These are phyloP conservation scores for Rehmannia glutinosa DNA, from an alignment of 257 asterid species.

Conservation along the genomic window DNA sequence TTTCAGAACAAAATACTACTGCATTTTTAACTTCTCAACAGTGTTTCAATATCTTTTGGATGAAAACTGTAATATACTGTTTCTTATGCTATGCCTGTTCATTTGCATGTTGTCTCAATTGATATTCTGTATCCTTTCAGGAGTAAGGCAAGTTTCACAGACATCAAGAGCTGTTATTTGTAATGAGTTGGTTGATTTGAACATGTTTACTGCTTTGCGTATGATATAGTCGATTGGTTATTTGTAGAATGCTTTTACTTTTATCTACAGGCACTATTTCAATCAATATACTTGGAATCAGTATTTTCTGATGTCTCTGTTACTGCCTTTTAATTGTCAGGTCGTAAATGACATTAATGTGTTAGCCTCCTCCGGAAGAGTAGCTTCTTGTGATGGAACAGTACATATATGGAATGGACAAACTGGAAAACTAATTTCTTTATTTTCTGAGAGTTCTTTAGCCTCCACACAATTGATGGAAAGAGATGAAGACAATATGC, in stretches of 20 bases:
- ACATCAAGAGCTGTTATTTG: background rate
- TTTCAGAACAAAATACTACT: background rate
- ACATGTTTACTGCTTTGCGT: slow-evolving; percentile 4
- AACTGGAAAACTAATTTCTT: slow-evolving; percentile 67
- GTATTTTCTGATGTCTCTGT: slow-evolving; percentile 13
- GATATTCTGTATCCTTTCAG: background rate
- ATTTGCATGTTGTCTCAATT: background rate
- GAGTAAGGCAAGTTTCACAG: background rate
- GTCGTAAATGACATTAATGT: slow-evolving; percentile 81
- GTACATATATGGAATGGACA: slow-evolving; percentile 95
- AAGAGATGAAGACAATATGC: slow-evolving; percentile 68
- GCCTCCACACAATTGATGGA: slow-evolving; percentile 42
- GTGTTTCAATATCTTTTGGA: background rate
- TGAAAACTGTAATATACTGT: background rate
- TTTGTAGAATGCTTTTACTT: background rate
- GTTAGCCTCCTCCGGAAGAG: slow-evolving; percentile 74
- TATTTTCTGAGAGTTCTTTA: slow-evolving; percentile 70
- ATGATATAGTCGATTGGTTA: slow-evolving; percentile 1
- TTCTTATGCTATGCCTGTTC: background rate
- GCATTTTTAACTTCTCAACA: background rate
- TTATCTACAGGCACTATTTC: background rate
- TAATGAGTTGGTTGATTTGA: background rate
- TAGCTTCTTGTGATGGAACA: slow-evolving; percentile 99
- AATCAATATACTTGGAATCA: background rate
- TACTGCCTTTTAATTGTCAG: slow-evolving; percentile 35